These are phyloP conservation scores for Penicillium canescens DNA, from an alignment of 495 filamentous ascomycete genomes.

Conservation along the genomic window DNA sequence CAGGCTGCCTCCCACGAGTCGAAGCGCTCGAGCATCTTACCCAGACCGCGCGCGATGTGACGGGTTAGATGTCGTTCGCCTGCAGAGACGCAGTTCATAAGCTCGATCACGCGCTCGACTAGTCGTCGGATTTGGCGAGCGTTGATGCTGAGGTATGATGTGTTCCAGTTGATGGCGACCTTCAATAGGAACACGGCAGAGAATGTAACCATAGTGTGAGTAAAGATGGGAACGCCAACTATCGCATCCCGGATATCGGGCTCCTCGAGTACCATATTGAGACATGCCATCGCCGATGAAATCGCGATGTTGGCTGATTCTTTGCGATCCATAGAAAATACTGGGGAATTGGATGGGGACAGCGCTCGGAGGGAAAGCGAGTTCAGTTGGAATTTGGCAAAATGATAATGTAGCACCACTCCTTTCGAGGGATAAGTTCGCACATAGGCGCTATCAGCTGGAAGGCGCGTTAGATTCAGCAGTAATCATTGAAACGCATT, in stretches of 20 bases:
- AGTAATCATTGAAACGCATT: not conserved
- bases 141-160: constrained; percentile 45
- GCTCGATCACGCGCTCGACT: constrained; percentile 50
- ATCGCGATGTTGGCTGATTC: constrained; percentile 59
- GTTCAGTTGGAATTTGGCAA: constrained; percentile 61
- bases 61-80: constrained; percentile 55
- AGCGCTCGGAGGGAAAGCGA: constrained; percentile 57
- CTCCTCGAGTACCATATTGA: constrained; percentile 57
- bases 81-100: constrained; percentile 53
- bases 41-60: constrained; percentile 53
- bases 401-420: constrained; percentile 60
- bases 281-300: constrained; percentile 54
- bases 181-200: constrained; percentile 58
- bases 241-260: constrained; percentile 59
- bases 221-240: constrained; percentile 58
- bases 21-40: constrained; percentile 53
- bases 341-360: constrained; percentile 47
- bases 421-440: constrained; percentile 60
- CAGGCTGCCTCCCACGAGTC: constrained; percentile 45
- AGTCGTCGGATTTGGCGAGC: constrained; percentile 46
- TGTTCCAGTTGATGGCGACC: constrained; percentile 56
- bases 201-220: constrained; percentile 64
- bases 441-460: constrained; percentile 52
- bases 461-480: constrained; percentile 1
- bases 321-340: constrained; percentile 55